Evolutionary conservation across 176 grass and related monocot genomes (phyloP).

Genomic region (Aegilops speltoides): DNA sequence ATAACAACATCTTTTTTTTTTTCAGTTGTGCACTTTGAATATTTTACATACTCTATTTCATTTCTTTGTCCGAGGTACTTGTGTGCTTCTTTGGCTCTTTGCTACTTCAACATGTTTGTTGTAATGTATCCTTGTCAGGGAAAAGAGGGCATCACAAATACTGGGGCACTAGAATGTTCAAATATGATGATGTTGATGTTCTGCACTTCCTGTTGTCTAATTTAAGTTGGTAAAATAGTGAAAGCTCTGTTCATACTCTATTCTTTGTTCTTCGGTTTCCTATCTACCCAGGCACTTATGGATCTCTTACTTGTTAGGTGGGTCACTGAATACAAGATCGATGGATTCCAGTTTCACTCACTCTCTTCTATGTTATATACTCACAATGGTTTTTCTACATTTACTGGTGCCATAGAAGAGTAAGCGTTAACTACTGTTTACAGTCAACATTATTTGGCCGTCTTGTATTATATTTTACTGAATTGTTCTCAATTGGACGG

Average conservation of each 20-base stretch:
- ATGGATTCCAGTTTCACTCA: slow-evolving; percentile 94
- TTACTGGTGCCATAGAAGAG: slow-evolving; percentile 89
- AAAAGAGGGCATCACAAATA: slow-evolving; percentile 97
- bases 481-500: neutral
- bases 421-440: slow-evolving; percentile 45
- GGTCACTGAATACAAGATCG: slow-evolving; percentile 83
- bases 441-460: neutral
- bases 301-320: slow-evolving; percentile 55
- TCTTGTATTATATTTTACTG: neutral
- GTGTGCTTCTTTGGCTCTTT: slow-evolving; percentile 12
- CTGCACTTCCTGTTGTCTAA: slow-evolving; percentile 95
- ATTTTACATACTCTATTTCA: slow-evolving; percentile 20
- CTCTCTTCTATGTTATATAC: slow-evolving; percentile 95
- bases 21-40: slow-evolving; percentile 1
- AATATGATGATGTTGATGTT: slow-evolving; percentile 93
- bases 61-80: neutral
- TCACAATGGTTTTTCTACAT: slow-evolving; percentile 96
- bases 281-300: slow-evolving; percentile 24
- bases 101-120: neutral
- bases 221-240: slow-evolving; percentile 83
- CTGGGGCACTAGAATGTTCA: slow-evolving; percentile 98
- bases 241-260: slow-evolving; percentile 9
- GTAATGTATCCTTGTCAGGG: slow-evolving; percentile 48
- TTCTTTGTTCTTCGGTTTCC: slow-evolving; percentile 13
- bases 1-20: neutral